phyloP scores from a whole-genome alignment of 176 grass and related monocot genomes.

The Carex pumila region DNA sequence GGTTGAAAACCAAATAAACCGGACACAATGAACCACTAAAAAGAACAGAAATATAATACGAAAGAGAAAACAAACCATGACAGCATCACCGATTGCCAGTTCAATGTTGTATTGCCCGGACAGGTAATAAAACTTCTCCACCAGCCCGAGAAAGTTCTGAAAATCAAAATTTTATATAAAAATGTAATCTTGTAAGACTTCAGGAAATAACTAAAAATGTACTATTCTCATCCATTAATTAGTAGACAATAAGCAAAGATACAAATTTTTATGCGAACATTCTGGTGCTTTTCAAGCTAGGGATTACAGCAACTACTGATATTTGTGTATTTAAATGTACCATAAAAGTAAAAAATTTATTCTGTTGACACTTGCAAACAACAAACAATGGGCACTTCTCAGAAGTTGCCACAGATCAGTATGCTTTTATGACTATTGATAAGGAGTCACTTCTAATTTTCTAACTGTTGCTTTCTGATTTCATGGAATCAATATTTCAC shows the following conservation, averaged over 20 bases:
- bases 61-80: slow-evolving; percentile 50
- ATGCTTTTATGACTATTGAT: too few species aligned
- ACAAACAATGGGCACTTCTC: not conserved
- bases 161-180: slow-evolving; percentile 3
- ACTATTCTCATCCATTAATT: not conserved
- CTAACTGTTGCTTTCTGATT: too few species aligned
- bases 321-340: not conserved
- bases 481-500: too few species aligned
- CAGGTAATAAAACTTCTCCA: slow-evolving; percentile 94
- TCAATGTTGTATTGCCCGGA: slow-evolving; percentile 91
- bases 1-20: too few species aligned
- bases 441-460: too few species aligned
- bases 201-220: not conserved
- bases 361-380: not conserved
- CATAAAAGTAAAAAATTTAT: not conserved
- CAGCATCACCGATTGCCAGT: slow-evolving; percentile 79
- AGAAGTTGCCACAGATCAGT: too few species aligned
- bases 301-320: not conserved
- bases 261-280: not conserved
- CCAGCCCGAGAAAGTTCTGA: slow-evolving; percentile 88
- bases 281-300: not conserved
- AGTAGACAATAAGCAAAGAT: not conserved
- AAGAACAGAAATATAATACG: not conserved
- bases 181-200: not conserved
- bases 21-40: too few species aligned